Base-by-base conservation (phyloP, 495 filamentous ascomycete species). In the Podospora pseudoanserina region DNA sequence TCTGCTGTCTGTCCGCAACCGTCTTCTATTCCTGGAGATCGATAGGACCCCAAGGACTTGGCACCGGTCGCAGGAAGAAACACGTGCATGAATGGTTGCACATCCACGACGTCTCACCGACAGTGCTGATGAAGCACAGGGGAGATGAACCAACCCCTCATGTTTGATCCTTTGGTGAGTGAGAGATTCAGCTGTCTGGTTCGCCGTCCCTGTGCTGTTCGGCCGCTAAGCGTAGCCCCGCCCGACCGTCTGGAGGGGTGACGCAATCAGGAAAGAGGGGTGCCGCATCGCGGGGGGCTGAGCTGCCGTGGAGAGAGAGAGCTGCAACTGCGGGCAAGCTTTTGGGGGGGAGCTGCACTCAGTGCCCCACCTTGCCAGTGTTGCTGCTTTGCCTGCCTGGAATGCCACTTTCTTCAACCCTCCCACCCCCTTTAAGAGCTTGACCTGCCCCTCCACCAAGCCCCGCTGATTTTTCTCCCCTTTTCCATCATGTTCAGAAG, bases 381-480 rank as follows among this genome's bases (percentile, higher is more conserved):
- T 49, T 44, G 28, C 61, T 32, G 30, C 61, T 20, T 63, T 44
- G 19, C 20, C 20, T 63, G 11, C 61, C 18, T 23, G 28, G n/a
- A 19, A 15, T 18, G 30, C 18, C 34, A 39, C 20, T 44, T 63
- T 63, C 32, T 49, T 60, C 34, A 20, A 19, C 61, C 62, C 23
- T 23, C 23, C 23, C 23, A 23, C 23, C 65, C 65, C 44, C 65
- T 58, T 68, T 61, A 65, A 62, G 57, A 28, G 28, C 58, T 55
- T 63, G 49, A 32, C 62, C 39, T 44, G 56, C 58, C 39, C 57
- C 61, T 68, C 34, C 27, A 30, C 32, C 39, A 39, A 49, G n/a
- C 55, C 60, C 34, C 59, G 20, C 19, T 67, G 60, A 60, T 65
- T 71, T 39, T 65, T 61, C 34, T 64, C 49, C 56, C 58, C 56